phyloP scores from a whole-genome alignment of 2,329 filamentous ascomycete genomes.

The Aspergillus phoenicis region DNA sequence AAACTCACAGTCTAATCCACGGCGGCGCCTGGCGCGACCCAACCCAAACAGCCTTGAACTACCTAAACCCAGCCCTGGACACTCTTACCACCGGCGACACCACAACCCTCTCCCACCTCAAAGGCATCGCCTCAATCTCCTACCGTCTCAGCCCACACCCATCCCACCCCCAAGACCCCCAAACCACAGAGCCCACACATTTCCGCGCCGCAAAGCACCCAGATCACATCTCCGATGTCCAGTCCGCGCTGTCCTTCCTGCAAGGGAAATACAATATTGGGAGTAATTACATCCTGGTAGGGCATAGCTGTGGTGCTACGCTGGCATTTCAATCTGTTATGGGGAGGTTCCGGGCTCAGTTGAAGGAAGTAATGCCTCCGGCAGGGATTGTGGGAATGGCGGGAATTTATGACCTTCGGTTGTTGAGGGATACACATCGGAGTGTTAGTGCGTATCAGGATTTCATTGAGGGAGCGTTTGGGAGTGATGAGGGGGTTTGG shows the following conservation, averaged over 20 bases:
- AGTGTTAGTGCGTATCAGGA: conserved; percentile 41
- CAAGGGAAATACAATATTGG: conserved; percentile 45
- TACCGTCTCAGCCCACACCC: conserved; percentile 51
- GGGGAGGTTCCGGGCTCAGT: conserved; percentile 25
- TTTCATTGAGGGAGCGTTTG: conserved; percentile 48
- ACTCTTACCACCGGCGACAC: conserved; percentile 31
- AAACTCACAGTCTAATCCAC: conserved; percentile 38
- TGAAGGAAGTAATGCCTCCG: not conserved
- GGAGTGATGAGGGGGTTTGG: conserved; percentile 40
- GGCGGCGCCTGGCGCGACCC: conserved; percentile 55
- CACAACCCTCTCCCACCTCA: conserved; percentile 30
- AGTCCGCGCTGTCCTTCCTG: conserved; percentile 43
- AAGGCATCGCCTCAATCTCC: conserved; percentile 48
- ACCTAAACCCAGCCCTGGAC: conserved; percentile 38
- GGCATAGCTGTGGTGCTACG: conserved; percentile 52
- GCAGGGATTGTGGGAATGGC: conserved; percentile 44
- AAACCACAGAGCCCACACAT: conserved; percentile 29
- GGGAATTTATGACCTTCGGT: conserved; percentile 49
- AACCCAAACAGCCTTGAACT: conserved; percentile 37
- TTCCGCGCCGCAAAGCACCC: conserved; percentile 46
- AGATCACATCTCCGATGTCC: conserved; percentile 49
- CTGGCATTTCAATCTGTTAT: conserved; percentile 50
- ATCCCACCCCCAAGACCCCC: conserved; percentile 40
- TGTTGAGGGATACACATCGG: conserved; percentile 38
- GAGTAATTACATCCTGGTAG: conserved; percentile 46